Evolutionary conservation across 2,329 filamentous ascomycete species (phyloP), one percentile per base, ranked within the genome.

Genomic region (Didymosphaeria variabile): DNA sequence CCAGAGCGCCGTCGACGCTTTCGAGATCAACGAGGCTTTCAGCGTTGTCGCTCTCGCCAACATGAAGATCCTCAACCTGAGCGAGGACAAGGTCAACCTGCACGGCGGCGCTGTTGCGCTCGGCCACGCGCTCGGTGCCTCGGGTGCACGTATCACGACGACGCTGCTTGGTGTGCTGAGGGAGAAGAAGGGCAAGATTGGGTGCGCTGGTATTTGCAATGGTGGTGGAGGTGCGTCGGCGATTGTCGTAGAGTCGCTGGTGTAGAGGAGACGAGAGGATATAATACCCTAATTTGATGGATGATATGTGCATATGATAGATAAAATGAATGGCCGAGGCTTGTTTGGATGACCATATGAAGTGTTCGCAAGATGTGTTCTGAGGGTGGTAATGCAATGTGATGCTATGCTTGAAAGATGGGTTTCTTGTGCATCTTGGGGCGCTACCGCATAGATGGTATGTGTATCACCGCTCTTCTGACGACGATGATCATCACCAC

Each of bases 1-100:
- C 59, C 86, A 89, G 70, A 88, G 90, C 66, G 86, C 92, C 61
- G 86, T 99, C 60, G 94, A 98, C 75, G 95, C 89, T 71, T 99
- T 95, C 80, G 95, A 99, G 86, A 97, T 99, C 86, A 99, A 99
- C 85, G 95, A 99, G 85, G 95, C 95, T 45, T 99, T 99, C 85
- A 95, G 92, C 65, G 95, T 97, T 53, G 95, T 99, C 66, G 93
- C 95, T 42, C 87, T 99, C 55, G 94, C 95, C 69, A 99, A 99
- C 85, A 89, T 97, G 83, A 97, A 99, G 87, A 80, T 98, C 58
- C 88, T 99, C 44, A 86, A 85, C 64, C 83, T 99, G 59, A 84
- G 85, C 66, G 86, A 91, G 67, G 91, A 94, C 62, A 96, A 93
- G 82, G 94, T 99, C 77, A 99, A 99, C 83, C 84, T 98, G 59